Evolutionary conservation across 2,329 filamentous ascomycete species (phyloP).

Genomic region (Ceratocystis diversiconidia): DNA sequence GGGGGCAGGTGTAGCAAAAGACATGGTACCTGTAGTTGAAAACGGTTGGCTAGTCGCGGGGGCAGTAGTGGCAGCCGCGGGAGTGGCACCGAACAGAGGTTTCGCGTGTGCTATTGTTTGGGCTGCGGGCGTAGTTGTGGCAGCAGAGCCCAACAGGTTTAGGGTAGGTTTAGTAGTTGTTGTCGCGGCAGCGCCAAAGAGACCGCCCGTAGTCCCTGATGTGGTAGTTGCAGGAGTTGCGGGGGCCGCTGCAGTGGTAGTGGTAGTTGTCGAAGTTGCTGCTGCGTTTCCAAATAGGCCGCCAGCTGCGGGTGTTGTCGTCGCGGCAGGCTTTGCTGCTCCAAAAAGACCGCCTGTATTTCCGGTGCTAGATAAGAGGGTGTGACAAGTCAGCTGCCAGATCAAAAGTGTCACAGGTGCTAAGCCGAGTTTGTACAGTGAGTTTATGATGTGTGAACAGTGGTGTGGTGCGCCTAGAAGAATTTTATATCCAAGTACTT

Average conservation of each 20-base stretch:
- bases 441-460: no score
- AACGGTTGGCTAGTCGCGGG: constrained; percentile 18
- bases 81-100: constrained; percentile 18
- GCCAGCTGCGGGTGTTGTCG: constrained; percentile 25
- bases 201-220: constrained; percentile 25
- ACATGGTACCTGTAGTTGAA: not conserved
- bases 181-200: constrained; percentile 26
- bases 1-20: constrained; percentile 1
- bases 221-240: constrained; percentile 15
- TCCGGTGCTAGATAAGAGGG: constrained; percentile 18
- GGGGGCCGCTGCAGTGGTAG: not conserved
- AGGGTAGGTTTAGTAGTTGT: constrained; percentile 22
- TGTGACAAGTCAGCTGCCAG: constrained; percentile 6
- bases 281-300: constrained; percentile 27
- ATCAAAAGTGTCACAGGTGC: no score
- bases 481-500: not conserved
- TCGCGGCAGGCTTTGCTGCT: constrained; percentile 21
- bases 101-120: constrained; percentile 18
- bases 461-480: not conserved
- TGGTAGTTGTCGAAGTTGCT: constrained; percentile 20
- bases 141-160: constrained; percentile 25
- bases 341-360: constrained; percentile 12
- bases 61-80: not conserved
- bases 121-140: constrained; percentile 19
- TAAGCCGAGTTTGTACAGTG: no score